Conservation (phyloP, 495 filamentous ascomycete species). For the Aspergillus sclerotiicarbonarius region DNA sequence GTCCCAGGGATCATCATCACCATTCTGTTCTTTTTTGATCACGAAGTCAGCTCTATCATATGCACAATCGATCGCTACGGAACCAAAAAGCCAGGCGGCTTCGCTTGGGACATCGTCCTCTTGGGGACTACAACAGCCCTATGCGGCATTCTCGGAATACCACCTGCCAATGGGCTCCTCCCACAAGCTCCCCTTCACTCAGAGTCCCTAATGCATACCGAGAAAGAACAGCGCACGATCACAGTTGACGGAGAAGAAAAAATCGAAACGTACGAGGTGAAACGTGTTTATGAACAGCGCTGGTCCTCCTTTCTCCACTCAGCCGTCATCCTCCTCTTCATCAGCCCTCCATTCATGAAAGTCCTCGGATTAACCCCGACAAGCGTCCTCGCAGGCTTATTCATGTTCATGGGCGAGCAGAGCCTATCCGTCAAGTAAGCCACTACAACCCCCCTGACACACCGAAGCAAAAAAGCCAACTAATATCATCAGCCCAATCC, state of each 20-base stretch:
- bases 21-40: conserved; percentile 71
- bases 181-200: conserved; percentile 71
- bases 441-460: background rate
- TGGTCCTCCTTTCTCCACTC: conserved; percentile 67
- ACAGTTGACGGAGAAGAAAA: conserved; percentile 42
- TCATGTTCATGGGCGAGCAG: conserved; percentile 74
- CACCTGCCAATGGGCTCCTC: conserved; percentile 66
- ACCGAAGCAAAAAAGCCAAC: background rate
- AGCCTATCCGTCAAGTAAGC: conserved; percentile 62
- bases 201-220: conserved; percentile 60
- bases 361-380: conserved; percentile 68
- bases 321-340: conserved; percentile 57
- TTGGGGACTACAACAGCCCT: conserved; percentile 67
- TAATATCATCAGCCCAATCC: conserved; percentile 46
- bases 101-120: conserved; percentile 68
- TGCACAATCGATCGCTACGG: conserved; percentile 68
- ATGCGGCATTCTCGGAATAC: conserved; percentile 68
- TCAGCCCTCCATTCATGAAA: conserved; percentile 66
- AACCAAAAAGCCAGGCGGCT: conserved; percentile 63
- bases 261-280: conserved; percentile 36
- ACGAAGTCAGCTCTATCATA: conserved; percentile 74
- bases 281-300: conserved; percentile 65
- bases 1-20: conserved; percentile 67
- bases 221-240: conserved; percentile 38
- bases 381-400: conserved; percentile 65